Evolutionary conservation across 768 basidiomycete species (phyloP), one percentile per base, ranked within the genome.

Genomic region (Rhizopogon roseolus): DNA sequence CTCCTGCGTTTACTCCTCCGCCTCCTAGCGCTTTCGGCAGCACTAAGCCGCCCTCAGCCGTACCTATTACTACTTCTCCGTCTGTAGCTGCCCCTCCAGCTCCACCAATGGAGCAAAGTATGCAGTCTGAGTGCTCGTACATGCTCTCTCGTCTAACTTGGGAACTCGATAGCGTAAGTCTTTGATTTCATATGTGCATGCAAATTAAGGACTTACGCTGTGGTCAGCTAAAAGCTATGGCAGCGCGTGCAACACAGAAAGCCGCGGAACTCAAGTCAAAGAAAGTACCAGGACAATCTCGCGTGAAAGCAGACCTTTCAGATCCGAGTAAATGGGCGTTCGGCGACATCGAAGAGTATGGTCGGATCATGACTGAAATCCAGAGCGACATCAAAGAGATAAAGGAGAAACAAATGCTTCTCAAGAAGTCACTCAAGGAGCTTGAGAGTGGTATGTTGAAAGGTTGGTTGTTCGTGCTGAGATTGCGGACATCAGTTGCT

Each of bases 401-500:
- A 59, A 77, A 79, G 57, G 68, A 73, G 40, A 60, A 75, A 36
- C 72, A 75, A 41, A 69, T 68, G 17, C 67, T 72, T 1, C 66
- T 79, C 41, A 69, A 70, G 17, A 73, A 76, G 28, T 48, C 64
- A 3, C 60, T 89, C 48, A 76, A 78, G 13, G 82, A 85, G 50
- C 58, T 90, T 41, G 84, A 85, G 55, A 82, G 80, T 53, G 78
- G 77, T 52, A 72, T 91, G 67, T 74, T 92, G 4, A 86, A 84
- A 72, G 83, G 90, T 85, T 50, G 27, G 73, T 66, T 10, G 11
- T 10, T 36, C 10, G 25, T 55, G 6, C 3, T 25, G 13, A 17
- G 14, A 37, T 14, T 36, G n/a, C 22, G 43, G 7, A 25, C 10
- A n/a, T 19, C 51, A 17, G 8, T 51, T 16, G 42, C 28, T 46